A percentile compares a stretch with the other conserved stretches of the same genome.
Evolutionary conservation across 192 early-diverging fungal genomes (phyloP).

Genomic region (Gaertneriomyces sp.): DNA sequence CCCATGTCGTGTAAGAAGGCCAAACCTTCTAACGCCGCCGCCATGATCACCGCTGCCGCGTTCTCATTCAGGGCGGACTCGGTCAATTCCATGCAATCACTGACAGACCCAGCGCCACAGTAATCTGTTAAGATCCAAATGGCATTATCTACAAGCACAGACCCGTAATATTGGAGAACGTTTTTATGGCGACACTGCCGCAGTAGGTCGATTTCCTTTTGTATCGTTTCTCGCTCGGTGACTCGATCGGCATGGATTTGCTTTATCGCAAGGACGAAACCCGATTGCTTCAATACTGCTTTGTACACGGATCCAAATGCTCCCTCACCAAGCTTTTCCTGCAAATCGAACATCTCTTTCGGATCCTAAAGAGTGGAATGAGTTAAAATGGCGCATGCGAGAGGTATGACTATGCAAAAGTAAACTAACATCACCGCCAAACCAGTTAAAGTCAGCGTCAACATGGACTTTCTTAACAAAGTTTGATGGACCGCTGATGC

Average conservation of each 20-base stretch:
- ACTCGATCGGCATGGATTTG: slow-evolving; percentile 29
- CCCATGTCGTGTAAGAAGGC: slow-evolving; percentile 35
- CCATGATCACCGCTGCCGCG: slow-evolving; percentile 29
- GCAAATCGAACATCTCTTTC: slow-evolving; percentile 32
- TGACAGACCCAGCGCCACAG: slow-evolving; percentile 43
- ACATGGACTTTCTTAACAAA: slow-evolving; percentile 32
- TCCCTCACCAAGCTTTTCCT: slow-evolving; percentile 50
- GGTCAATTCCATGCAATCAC: slow-evolving; percentile 39
- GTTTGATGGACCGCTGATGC: slow-evolving; percentile 23
- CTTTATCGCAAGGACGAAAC: slow-evolving; percentile 46
- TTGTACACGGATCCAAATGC: slow-evolving; percentile 46
- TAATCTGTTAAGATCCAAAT: slow-evolving; percentile 51
- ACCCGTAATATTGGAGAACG: slow-evolving; percentile 48
- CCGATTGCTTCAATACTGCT: slow-evolving; percentile 34
- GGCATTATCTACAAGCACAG: slow-evolving; percentile 25
- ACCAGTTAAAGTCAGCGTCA: slow-evolving; percentile 32
- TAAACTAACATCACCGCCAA: slow-evolving; percentile 26
- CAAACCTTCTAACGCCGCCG: slow-evolving; percentile 39
- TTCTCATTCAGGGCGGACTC: slow-evolving; percentile 30
- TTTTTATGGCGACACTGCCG: slow-evolving; percentile 39
- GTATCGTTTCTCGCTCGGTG: slow-evolving; percentile 27
- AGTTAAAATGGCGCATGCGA: no score
- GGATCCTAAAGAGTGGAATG: slow-evolving; percentile 25
- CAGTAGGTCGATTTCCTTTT: slow-evolving; percentile 47
- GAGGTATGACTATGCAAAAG: no score